These are phyloP conservation scores for Trichoderma lentiforme DNA, from an alignment of 2,329 filamentous ascomycete genomes.

Conservation along the genomic window DNA sequence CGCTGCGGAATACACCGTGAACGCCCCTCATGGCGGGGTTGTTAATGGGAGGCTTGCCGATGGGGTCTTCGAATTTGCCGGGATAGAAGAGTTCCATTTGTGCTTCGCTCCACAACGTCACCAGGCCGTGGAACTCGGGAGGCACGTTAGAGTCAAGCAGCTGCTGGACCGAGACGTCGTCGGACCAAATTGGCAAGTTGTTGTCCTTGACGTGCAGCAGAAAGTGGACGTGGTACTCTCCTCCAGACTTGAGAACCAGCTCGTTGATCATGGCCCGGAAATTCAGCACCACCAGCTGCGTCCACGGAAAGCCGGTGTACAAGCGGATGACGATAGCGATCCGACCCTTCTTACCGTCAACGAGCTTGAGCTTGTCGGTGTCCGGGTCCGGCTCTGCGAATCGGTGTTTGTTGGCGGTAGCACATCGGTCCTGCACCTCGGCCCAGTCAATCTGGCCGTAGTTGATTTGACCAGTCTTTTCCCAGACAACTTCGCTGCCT, in stretches of 20 bases:
- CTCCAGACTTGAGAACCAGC: slow-evolving; percentile 71
- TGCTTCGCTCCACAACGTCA: slow-evolving; percentile 78
- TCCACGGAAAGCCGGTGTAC: slow-evolving; percentile 77
- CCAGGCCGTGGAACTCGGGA: slow-evolving; percentile 74
- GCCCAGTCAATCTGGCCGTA: slow-evolving; percentile 56
- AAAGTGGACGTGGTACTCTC: slow-evolving; percentile 80
- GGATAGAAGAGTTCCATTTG: slow-evolving; percentile 79
- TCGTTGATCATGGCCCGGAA: slow-evolving; percentile 79
- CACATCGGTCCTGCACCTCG: slow-evolving; percentile 51
- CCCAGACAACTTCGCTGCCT: slow-evolving; percentile 61
- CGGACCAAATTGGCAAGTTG: slow-evolving; percentile 76
- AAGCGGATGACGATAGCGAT: slow-evolving; percentile 77
- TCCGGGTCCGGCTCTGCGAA: slow-evolving; percentile 45
- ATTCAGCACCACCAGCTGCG: slow-evolving; percentile 72
- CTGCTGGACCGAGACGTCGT: slow-evolving; percentile 67
- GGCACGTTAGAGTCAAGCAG: slow-evolving; percentile 66
- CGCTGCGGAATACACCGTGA: slow-evolving; percentile 66
- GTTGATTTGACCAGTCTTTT: slow-evolving; percentile 52
- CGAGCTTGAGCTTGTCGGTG: slow-evolving; percentile 34
- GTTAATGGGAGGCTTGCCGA: slow-evolving; percentile 51
- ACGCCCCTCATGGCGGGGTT: slow-evolving; percentile 56
- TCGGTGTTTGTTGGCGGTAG: slow-evolving; percentile 60
- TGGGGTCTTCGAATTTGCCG: slow-evolving; percentile 66
- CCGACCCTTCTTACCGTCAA: slow-evolving; percentile 46
- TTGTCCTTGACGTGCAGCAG: slow-evolving; percentile 81